Base-by-base conservation (phyloP, 2,329 filamentous ascomycete genomes). In the Monosporascus cannonballus region DNA sequence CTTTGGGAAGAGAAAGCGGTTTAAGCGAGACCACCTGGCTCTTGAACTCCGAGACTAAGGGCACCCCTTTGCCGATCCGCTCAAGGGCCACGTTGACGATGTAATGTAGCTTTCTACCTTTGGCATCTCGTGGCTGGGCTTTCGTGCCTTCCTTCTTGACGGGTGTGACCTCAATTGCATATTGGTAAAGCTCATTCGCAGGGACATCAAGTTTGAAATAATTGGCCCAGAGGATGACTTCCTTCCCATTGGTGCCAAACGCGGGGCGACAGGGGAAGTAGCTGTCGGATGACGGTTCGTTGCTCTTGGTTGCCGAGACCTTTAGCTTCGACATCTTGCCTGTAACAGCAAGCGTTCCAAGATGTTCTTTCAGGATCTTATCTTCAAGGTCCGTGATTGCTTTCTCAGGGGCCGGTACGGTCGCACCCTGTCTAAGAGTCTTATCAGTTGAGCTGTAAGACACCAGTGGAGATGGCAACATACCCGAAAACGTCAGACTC, bases 141-240 rank as follows among this genome's bases (percentile, higher is more conserved):
- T 39, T 55, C 41, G 56, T 59, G 41, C 50, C 59, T 22, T 60
- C 65, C 24, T 58, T 49, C 17, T 50, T 51, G 14, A 44, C 41
- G 20, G 51, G 39, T 24, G 46, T 48, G 11, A 74, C 71, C 1
- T 71, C 64, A 9, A 82, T 54, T 3, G 67, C 69, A 61, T 83
- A 83, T 52, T 72, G 76, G 61, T 71, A 75, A 4, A 80, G 53
- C 0, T 58, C 54, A 2, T 67, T 60, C 0, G 66, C 60, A 41
- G 71, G 69, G 7, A 76, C 56, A 6, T 69, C 60, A 47, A 83
- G 53, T 1, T 66, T 66, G 58, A 80, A 82, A 58, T 78, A 83
- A 62, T 84, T 83, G 4, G 78, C 69, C 77, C 78, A 82, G 0
- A 83, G 67, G 2, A 67, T 59, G 2, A 79, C 72, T 0, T 62